phyloP scores from a whole-genome alignment of 2,329 filamentous ascomycete species.

The Pseudogymnoascus sp. region DNA sequence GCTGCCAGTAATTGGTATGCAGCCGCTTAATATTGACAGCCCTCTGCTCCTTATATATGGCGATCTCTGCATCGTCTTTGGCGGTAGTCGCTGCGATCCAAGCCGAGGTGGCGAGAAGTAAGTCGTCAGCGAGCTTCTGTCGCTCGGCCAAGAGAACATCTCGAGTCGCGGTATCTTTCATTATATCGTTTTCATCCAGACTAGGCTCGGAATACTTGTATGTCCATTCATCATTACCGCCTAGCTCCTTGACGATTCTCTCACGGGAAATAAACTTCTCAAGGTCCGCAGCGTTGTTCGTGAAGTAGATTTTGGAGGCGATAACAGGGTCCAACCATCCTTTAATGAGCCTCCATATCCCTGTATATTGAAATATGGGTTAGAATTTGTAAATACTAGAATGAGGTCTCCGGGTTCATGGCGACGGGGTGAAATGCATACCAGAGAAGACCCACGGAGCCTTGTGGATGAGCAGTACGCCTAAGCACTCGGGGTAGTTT shows the following conservation, averaged over 20 bases:
- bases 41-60: constrained; percentile 35
- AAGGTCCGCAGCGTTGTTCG: constrained; percentile 52
- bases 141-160: constrained; percentile 45
- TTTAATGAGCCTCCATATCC: constrained; percentile 54
- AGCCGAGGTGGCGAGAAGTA: constrained; percentile 48
- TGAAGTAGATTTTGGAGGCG: constrained; percentile 63
- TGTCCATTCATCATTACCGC: constrained; percentile 47
- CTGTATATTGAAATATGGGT: constrained; percentile 13
- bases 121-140: constrained; percentile 42
- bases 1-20: constrained; percentile 56
- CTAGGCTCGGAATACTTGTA: constrained; percentile 57
- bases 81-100: constrained; percentile 35
- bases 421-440: constrained; percentile 12
- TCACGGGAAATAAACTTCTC: constrained; percentile 48
- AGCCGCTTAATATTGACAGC: constrained; percentile 42
- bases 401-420: not conserved
- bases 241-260: constrained; percentile 50
- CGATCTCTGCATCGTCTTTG: constrained; percentile 15
- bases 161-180: constrained; percentile 35
- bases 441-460: constrained; percentile 61
- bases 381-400: not conserved
- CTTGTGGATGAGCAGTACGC: constrained; percentile 64
- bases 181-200: constrained; percentile 48
- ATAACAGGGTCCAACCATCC: constrained; percentile 72
- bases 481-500: constrained; percentile 67